phyloP scores from a whole-genome alignment of 2,329 filamentous ascomycete species.

The Raffaelea albimanens region DNA sequence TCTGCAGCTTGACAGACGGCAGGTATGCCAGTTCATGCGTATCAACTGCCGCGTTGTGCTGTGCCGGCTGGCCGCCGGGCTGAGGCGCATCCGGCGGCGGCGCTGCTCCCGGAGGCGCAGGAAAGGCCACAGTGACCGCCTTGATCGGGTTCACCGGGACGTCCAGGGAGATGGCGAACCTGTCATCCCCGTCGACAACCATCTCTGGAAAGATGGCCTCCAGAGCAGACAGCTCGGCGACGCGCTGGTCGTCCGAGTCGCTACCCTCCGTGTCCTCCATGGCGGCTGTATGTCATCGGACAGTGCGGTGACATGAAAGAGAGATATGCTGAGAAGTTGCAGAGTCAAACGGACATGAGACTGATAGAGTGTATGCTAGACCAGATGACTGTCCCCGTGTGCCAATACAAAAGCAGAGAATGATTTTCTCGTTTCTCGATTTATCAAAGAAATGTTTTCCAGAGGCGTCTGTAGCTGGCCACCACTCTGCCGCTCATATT shows the following conservation, averaged over 20 bases:
- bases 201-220: constrained; percentile 61
- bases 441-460: no score
- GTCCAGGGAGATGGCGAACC: constrained; percentile 44
- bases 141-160: constrained; percentile 46
- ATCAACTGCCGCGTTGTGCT: constrained; percentile 18
- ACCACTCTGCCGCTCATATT: no score
- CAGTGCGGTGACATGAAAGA: background rate
- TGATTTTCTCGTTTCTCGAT: no score
- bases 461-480: no score
- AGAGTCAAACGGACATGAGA: no score
- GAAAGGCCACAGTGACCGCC: constrained; percentile 49
- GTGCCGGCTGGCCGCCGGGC: background rate
- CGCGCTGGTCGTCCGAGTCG: constrained; percentile 40
- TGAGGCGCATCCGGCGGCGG: constrained; percentile 6
- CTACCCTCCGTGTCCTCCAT: constrained; percentile 1
- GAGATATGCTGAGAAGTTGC: background rate
- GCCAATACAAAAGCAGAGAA: no score
- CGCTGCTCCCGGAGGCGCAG: constrained; percentile 27
- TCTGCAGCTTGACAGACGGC: constrained; percentile 43
- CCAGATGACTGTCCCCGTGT: no score
- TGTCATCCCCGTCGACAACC: constrained; percentile 29
- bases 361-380: no score
- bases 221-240: constrained; percentile 50
- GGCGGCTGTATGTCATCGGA: background rate
- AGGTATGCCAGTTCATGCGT: constrained; percentile 46